Evolutionary conservation across 129 eudicot genomes (phyloP), one percentile per base, ranked within the genome.

Genomic region (Saussurea involucrata): DNA sequence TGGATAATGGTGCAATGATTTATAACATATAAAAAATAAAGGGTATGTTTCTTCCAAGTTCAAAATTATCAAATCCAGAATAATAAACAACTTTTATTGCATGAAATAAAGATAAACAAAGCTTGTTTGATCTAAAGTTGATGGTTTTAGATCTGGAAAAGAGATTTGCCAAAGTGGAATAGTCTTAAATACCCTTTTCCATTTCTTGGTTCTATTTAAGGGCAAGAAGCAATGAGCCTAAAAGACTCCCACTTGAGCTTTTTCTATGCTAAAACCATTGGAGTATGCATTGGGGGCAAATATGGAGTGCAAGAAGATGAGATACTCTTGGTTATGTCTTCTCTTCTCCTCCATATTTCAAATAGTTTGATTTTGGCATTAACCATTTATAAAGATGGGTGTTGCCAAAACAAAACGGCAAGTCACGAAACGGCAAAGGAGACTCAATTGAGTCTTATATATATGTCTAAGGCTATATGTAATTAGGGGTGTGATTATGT

Each of bases 341-440:
- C 55, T 49, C 63, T 80, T 74, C 68, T 75, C 67, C 78, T 82
- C 78, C 81, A 72, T 27, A 49, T 68, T 71, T 66, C 58, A 69
- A 65, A 65, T 73, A 82, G 82, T 78, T 77, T 77, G 79, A 64
- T 82, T 72, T 72, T 69, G 76, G 28, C 64, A 34, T 32, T 34
- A 80, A n/a, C 74, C 44, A 22, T 49, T 31, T 24, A 0, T 17
- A 18, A 32, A 22, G 18, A 63, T 6, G 79, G 83, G 5, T 67
- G 53, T 24, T 49, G 81, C 69, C 83, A 66, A 73, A 71, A 75
- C 85, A 25, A 80, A 80, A 91, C 89, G 96, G 96, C 96, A 90
- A 90, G 96, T 90, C 96, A 90, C 87, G 24, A 27, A 89, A 85
- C 73, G 91, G 90, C 87, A 31, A 55, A 66, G 69, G 71, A 81